Conservation (phyloP, 805 yeast species). For the Hanseniaspora singularis region DNA sequence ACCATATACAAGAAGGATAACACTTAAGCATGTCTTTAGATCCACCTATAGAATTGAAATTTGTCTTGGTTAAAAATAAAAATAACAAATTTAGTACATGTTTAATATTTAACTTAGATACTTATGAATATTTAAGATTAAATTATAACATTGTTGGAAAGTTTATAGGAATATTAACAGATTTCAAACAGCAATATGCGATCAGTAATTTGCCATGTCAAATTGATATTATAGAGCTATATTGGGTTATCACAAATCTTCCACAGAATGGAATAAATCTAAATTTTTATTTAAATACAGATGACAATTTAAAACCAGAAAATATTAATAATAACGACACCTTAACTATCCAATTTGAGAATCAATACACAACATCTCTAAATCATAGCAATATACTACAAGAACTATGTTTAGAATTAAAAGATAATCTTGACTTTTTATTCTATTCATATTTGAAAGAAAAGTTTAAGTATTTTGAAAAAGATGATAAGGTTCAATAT, state of each 20-base stretch:
- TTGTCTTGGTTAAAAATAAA: background rate
- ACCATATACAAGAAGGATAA: background rate
- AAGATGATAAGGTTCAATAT: background rate
- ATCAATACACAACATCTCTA: too few relatives aligned
- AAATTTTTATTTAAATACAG: background rate
- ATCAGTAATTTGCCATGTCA: constrained; percentile 5
- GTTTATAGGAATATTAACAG: constrained; percentile 7
- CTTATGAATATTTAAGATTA: constrained; percentile 5
- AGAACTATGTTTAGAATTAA: background rate
- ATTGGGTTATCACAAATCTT: background rate
- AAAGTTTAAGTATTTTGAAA: background rate
- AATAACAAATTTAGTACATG: background rate
- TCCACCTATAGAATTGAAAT: background rate
- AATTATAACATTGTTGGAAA: constrained; percentile 3
- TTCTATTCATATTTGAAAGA: constrained; percentile 10
- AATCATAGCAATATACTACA: too few relatives aligned
- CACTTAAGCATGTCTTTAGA: background rate
- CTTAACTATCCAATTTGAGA: too few relatives aligned
- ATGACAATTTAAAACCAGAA: background rate
- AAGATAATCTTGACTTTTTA: background rate
- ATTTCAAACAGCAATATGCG: constrained; percentile 8
- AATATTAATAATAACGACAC: too few relatives aligned
- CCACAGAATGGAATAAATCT: background rate
- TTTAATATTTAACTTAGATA: constrained; percentile 6
- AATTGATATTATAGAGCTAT: constrained; percentile 3